Conservation (phyloP, 2,329 filamentous ascomycete genomes). For the Ilyonectria sp. region DNA sequence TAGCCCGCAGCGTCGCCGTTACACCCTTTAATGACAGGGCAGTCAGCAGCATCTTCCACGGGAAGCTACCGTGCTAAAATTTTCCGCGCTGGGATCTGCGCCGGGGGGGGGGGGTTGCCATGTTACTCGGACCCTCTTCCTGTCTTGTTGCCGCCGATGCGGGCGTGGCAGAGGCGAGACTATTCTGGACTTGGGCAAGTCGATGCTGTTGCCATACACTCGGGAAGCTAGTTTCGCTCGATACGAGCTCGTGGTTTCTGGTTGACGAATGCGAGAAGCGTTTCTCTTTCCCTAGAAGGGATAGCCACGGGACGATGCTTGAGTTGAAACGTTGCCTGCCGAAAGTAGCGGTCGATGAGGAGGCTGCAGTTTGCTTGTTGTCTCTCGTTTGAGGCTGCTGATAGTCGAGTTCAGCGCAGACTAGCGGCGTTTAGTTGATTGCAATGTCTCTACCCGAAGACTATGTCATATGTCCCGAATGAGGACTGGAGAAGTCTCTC, state of each 20-base stretch:
- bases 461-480: not conserved
- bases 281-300: slow-evolving; percentile 19
- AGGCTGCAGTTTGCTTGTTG: slow-evolving; percentile 14
- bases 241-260: slow-evolving; percentile 16
- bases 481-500: not conserved
- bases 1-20: slow-evolving; percentile 30
- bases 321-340: slow-evolving; percentile 40
- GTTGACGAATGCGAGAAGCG: slow-evolving; percentile 31
- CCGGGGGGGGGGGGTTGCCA: slow-evolving; percentile 19
- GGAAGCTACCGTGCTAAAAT: slow-evolving; percentile 41
- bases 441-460: slow-evolving; percentile 8
- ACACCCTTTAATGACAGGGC: slow-evolving; percentile 46
- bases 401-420: slow-evolving; percentile 25
- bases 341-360: slow-evolving; percentile 32
- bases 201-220: not conserved
- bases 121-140: slow-evolving; percentile 23
- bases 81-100: slow-evolving; percentile 40
- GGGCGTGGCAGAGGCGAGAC: slow-evolving; percentile 2
- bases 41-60: slow-evolving; percentile 41
- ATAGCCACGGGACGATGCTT: slow-evolving; percentile 20
- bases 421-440: slow-evolving; percentile 22
- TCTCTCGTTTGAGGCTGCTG: not conserved
- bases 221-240: not conserved
- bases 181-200: slow-evolving; percentile 1
- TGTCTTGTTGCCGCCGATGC: not conserved